Conservation (phyloP, 202 grass and related monocot genomes). For the Eragrostis tef region DNA sequence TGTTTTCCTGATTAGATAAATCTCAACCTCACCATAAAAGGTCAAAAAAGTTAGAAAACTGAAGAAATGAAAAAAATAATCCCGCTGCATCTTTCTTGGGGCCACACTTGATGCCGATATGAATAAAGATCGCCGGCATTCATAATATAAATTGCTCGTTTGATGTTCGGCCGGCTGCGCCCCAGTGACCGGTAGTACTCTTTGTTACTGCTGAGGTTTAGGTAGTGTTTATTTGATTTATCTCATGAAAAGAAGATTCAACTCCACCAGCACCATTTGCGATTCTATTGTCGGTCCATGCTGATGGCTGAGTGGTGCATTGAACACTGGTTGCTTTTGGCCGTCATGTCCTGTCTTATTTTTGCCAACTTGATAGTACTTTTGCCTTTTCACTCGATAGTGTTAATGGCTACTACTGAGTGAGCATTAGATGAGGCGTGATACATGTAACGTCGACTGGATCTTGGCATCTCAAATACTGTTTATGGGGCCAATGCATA, state of each 20-base stretch:
- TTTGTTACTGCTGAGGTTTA: neutral
- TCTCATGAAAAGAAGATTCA: slow-evolving; percentile 31
- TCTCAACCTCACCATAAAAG: neutral
- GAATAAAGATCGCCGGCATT: neutral
- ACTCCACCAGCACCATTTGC: slow-evolving; percentile 29
- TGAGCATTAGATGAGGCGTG: slow-evolving; percentile 11
- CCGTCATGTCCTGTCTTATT: slow-evolving; percentile 26
- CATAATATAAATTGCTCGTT: slow-evolving; percentile 16
- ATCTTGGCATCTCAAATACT: slow-evolving; percentile 34
- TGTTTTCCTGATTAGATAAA: neutral
- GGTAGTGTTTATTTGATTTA: slow-evolving; percentile 31
- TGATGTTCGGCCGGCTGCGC: slow-evolving; percentile 9
- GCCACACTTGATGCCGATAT: neutral
- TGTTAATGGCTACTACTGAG: slow-evolving; percentile 34
- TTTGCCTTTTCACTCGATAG: slow-evolving; percentile 47
- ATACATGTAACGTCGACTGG: slow-evolving; percentile 24
- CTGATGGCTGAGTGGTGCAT: neutral
- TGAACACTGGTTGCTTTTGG: slow-evolving; percentile 28
- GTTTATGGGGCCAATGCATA: slow-evolving; percentile 27
- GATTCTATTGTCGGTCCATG: slow-evolving; percentile 26
- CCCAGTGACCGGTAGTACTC: slow-evolving; percentile 7
- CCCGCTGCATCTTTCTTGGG: neutral
- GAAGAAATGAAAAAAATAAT: neutral
- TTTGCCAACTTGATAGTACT: slow-evolving; percentile 49
- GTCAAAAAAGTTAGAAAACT: neutral